These are phyloP conservation scores for Beauveria caledonica DNA, from an alignment of 2,329 filamentous ascomycete species.

Conservation along the genomic window DNA sequence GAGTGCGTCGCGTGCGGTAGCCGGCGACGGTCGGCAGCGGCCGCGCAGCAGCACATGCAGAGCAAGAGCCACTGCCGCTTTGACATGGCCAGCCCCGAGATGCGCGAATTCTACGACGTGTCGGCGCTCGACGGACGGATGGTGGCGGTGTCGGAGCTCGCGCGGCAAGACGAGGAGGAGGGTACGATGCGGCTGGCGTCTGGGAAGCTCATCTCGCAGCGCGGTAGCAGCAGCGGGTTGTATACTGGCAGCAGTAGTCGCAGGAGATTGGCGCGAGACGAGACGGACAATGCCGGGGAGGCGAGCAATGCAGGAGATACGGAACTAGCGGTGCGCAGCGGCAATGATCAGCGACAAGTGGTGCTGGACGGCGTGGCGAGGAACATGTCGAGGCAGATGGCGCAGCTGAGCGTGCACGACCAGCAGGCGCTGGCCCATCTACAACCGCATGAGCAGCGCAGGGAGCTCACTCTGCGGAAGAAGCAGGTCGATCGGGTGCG, in stretches of 20 bases:
- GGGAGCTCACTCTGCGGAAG: background rate
- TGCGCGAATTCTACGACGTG: conserved; percentile 30
- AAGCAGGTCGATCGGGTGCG: background rate
- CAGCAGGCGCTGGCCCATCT: conserved; percentile 8
- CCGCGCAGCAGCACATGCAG: conserved; percentile 39
- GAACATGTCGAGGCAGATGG: background rate
- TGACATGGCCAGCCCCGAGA: conserved; percentile 21
- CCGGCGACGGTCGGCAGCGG: conserved; percentile 30
- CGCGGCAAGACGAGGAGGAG: conserved; percentile 4
- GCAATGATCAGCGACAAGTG: background rate
- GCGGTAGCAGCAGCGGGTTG: background rate
- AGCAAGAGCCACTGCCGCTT: conserved; percentile 37
- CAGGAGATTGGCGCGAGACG: background rate
- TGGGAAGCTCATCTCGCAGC: conserved; percentile 5
- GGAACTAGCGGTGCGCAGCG: background rate
- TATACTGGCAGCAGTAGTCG: background rate
- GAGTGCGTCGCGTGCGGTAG: conserved; percentile 42
- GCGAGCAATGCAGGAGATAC: background rate
- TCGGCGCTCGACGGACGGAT: background rate
- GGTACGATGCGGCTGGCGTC: background rate
- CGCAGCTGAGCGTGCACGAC: conserved; percentile 8
- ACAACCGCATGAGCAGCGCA: conserved; percentile 4
- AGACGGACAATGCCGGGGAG: background rate
- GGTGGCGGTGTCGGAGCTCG: background rate
- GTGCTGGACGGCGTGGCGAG: background rate